A percentile compares a stretch with the other conserved stretches of the same genome.
phyloP scores from a whole-genome alignment of 306 rosid species.

The Trifolium fragiferum region DNA sequence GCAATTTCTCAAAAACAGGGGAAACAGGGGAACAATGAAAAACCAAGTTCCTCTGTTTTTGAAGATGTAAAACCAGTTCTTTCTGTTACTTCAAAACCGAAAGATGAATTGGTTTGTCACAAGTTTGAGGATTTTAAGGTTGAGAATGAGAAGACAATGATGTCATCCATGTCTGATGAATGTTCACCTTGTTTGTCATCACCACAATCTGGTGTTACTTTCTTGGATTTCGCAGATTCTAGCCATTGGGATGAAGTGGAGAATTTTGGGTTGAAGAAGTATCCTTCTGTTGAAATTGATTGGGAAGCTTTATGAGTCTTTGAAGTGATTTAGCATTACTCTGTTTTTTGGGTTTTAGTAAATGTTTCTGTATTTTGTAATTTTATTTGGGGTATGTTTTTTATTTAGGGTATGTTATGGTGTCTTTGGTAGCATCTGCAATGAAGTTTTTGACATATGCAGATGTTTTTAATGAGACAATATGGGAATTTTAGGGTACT shows the following conservation, averaged over 20 bases:
- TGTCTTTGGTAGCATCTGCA: constrained; percentile 61
- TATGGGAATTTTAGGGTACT: constrained; percentile 33
- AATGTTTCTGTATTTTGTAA: constrained; percentile 20
- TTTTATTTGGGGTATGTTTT: neutral
- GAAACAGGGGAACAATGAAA: constrained; percentile 52
- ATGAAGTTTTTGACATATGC: constrained; percentile 77
- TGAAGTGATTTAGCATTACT: constrained; percentile 24
- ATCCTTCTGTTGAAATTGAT: constrained; percentile 88
- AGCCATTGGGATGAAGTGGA: constrained; percentile 53
- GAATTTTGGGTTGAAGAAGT: constrained; percentile 72
- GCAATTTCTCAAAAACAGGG: constrained; percentile 54
- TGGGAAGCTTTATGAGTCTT: constrained; percentile 62
- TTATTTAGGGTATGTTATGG: constrained; percentile 29
- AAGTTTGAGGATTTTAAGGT: constrained; percentile 45
- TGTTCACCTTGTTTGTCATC: constrained; percentile 59
- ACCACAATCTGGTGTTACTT: constrained; percentile 64
- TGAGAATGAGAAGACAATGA: constrained; percentile 42
- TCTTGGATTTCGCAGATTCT: constrained; percentile 61
- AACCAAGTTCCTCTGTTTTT: constrained; percentile 34
- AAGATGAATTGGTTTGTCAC: constrained; percentile 28
- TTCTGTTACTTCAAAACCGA: constrained; percentile 17
- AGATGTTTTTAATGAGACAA: constrained; percentile 51
- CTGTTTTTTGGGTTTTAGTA: neutral
- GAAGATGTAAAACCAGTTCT: constrained; percentile 42
- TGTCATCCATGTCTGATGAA: constrained; percentile 54